These are phyloP conservation scores for Colletotrichum karsti DNA, from an alignment of 2,329 filamentous ascomycete genomes.

Conservation along the genomic window DNA sequence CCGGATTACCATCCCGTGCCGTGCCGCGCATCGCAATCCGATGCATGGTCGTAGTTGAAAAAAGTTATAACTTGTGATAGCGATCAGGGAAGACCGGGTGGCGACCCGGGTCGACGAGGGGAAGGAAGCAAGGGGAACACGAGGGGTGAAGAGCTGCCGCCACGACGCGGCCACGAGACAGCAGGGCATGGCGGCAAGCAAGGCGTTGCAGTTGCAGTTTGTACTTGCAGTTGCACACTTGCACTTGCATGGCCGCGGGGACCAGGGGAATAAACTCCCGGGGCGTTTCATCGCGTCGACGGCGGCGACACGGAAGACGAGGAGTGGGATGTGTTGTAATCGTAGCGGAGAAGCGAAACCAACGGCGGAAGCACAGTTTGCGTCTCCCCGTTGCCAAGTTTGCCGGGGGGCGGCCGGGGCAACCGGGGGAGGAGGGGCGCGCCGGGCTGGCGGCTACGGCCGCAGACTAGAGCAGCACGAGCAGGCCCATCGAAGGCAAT, in stretches of 20 bases:
- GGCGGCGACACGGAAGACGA: neutral
- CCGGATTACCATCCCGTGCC: conserved; percentile 1
- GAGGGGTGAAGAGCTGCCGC: conserved; percentile 26
- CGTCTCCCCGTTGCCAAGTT: conserved; percentile 18
- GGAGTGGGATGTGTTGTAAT: conserved; percentile 15
- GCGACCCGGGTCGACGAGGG: neutral
- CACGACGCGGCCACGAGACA: conserved; percentile 16
- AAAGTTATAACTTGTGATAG: neutral
- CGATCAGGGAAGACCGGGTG: neutral
- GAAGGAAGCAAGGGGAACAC: conserved; percentile 7
- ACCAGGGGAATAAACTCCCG: conserved; percentile 10
- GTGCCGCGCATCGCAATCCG: neutral
- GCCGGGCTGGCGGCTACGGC: conserved; percentile 18
- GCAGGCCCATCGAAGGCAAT: conserved; percentile 16
- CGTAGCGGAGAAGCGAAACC: conserved; percentile 7
- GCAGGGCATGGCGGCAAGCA: conserved; percentile 15
- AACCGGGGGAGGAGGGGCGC: neutral
- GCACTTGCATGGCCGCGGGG: conserved; percentile 9
- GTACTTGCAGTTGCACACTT: neutral
- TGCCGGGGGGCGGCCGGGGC: neutral
- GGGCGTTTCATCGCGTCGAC: conserved; percentile 9
- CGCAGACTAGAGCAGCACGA: conserved; percentile 6
- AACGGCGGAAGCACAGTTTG: conserved; percentile 19
- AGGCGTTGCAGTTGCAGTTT: neutral
- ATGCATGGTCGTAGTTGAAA: neutral